These are phyloP conservation scores for Extremus antarcticus DNA, from an alignment of 495 filamentous ascomycete species.

Conservation along the genomic window DNA sequence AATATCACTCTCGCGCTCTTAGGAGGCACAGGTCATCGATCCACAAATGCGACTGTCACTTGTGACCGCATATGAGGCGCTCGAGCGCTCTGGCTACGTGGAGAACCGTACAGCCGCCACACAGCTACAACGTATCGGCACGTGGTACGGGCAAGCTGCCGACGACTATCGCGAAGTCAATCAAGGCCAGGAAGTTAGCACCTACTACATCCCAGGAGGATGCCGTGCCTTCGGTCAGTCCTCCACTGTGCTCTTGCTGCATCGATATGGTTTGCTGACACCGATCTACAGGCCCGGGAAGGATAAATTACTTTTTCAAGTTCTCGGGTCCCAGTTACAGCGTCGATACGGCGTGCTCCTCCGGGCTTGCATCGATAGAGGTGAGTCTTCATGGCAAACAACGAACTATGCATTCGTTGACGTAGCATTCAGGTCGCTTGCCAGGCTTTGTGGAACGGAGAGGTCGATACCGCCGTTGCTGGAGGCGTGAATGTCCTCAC, in stretches of 20 bases:
- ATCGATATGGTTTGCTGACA: too few species aligned
- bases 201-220: slow-evolving; percentile 86
- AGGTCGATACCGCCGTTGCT: slow-evolving; percentile 75
- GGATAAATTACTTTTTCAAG: slow-evolving; percentile 83
- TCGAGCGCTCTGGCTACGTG: slow-evolving; percentile 85
- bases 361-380: slow-evolving; percentile 71
- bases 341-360: slow-evolving; percentile 86
- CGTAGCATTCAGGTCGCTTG: slow-evolving; percentile 76
- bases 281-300: too few species aligned
- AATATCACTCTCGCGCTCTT: too few species aligned
- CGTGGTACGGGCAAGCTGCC: slow-evolving; percentile 90
- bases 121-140: slow-evolving; percentile 71
- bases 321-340: slow-evolving; percentile 79
- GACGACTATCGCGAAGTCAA: slow-evolving; percentile 91
- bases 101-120: slow-evolving; percentile 79
- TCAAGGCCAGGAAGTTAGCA: slow-evolving; percentile 83
- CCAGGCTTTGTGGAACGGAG: slow-evolving; percentile 65
- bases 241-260: too few species aligned
- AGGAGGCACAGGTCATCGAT: slow-evolving; percentile 79
- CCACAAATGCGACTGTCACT: slow-evolving; percentile 80
- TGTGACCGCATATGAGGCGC: slow-evolving; percentile 76
- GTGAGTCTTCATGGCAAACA: too few species aligned
- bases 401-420: too few species aligned
- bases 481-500: slow-evolving; percentile 75
- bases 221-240: slow-evolving; percentile 80